These are phyloP conservation scores for Cyberlindnera suaveolens DNA, from an alignment of 805 yeast genomes.

Conservation along the genomic window DNA sequence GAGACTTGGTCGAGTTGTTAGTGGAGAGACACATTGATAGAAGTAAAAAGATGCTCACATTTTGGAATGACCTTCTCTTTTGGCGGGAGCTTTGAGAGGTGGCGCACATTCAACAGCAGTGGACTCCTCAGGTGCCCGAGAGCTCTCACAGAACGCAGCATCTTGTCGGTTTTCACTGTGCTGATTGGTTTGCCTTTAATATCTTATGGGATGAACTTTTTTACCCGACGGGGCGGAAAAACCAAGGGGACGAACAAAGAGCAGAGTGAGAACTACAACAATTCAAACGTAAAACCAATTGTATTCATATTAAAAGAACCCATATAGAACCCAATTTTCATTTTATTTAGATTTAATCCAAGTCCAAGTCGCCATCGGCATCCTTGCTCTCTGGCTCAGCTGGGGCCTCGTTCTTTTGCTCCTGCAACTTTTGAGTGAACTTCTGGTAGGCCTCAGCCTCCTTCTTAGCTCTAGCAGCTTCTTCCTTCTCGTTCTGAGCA, in stretches of 20 bases:
- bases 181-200: no score
- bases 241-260: no score
- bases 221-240: no score
- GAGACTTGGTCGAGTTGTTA: conserved; percentile 7
- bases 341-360: conserved; percentile 23
- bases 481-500: conserved; percentile 92
- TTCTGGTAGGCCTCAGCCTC: conserved; percentile 66
- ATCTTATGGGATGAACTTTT: no score
- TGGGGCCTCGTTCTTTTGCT: conserved; percentile 19
- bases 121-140: not conserved
- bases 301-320: no score
- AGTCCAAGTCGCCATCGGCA: conserved; percentile 35
- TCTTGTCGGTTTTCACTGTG: not conserved
- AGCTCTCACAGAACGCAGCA: not conserved
- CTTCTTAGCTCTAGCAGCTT: conserved; percentile 77
- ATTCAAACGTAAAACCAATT: no score
- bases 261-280: no score
- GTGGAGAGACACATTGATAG: not conserved
- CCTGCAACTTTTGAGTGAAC: conserved; percentile 28
- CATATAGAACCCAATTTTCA: no score
- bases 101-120: not conserved
- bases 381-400: conserved; percentile 23
- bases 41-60: not conserved
- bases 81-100: conserved; percentile 3
- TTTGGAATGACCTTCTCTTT: conserved; percentile 1